A percentile compares a stretch with the other conserved stretches of the same genome.
Conservation (phyloP, 306 rosid species). For the Dryas octopetala region DNA sequence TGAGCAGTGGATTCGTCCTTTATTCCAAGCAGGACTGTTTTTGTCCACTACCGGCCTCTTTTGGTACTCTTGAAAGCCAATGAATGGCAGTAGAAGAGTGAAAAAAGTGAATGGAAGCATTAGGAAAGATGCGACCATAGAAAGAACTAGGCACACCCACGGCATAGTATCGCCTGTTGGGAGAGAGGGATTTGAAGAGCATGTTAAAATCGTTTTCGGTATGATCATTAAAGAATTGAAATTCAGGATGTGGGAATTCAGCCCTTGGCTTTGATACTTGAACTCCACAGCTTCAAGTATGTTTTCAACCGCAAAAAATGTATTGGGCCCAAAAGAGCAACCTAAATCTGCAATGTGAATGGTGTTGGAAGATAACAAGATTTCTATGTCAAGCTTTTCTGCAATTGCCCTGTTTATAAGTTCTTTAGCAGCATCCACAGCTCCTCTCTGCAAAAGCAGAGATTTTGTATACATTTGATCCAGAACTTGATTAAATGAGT, state of each 20-base stretch:
- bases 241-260: neutral
- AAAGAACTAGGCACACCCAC: constrained; percentile 44
- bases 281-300: constrained; percentile 26
- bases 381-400: constrained; percentile 14
- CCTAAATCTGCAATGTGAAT: constrained; percentile 39
- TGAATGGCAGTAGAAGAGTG: constrained; percentile 31
- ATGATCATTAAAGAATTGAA: constrained; percentile 25
- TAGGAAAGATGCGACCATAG: constrained; percentile 32
- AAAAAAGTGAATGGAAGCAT: constrained; percentile 23
- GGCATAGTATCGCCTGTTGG: constrained; percentile 19
- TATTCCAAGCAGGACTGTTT: constrained; percentile 32
- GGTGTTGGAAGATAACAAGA: constrained; percentile 12
- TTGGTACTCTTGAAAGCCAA: constrained; percentile 36
- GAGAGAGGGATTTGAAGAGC: no score
- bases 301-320: constrained; percentile 34
- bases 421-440: constrained; percentile 2
- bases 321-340: constrained; percentile 43
- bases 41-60: constrained; percentile 9
- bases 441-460: constrained; percentile 2
- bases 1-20: neutral
- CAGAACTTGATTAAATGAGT: no score
- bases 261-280: neutral
- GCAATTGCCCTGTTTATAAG: constrained; percentile 21
- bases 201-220: no score
- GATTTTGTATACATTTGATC: no score